Percentiles rank a stretch among this genome's conserved stretches.
Evolutionary conservation across 2,329 filamentous ascomycete genomes (phyloP).

Genomic region (Phyllosticta citribraziliensis): DNA sequence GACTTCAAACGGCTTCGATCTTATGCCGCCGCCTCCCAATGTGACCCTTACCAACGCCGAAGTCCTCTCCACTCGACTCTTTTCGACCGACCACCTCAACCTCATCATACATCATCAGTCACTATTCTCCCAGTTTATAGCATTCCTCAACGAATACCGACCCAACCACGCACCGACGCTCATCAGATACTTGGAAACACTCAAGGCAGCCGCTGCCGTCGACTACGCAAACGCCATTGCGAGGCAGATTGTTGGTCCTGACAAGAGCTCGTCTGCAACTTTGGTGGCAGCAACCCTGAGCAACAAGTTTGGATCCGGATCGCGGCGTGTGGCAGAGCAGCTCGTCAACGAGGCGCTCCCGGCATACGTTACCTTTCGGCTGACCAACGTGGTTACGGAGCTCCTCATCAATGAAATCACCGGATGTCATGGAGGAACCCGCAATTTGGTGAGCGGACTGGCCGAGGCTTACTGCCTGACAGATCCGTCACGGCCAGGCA

Average conservation of each 20-base stretch:
- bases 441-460: conserved; percentile 57
- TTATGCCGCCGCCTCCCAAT: conserved; percentile 18
- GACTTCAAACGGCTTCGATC: conserved; percentile 14
- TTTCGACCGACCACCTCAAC: conserved; percentile 53
- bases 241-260: conserved; percentile 34
- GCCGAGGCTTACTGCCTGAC: conserved; percentile 67
- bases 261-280: conserved; percentile 33
- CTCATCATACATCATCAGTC: conserved; percentile 53
- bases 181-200: conserved; percentile 57
- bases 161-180: conserved; percentile 53
- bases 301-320: conserved; percentile 47
- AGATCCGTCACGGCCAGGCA: conserved; percentile 59
- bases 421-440: conserved; percentile 52
- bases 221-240: conserved; percentile 58
- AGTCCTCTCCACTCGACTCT: conserved; percentile 50
- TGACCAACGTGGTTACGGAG: conserved; percentile 55
- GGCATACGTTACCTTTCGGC: conserved; percentile 57
- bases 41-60: conserved; percentile 32
- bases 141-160: conserved; percentile 50
- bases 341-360: conserved; percentile 58
- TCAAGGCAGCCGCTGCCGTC: conserved; percentile 59
- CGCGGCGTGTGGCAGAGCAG: conserved; percentile 49
- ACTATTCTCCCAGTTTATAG: conserved; percentile 52
- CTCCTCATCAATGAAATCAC: conserved; percentile 57
- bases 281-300: conserved; percentile 40